Base-by-base conservation (phyloP, 495 filamentous ascomycete genomes). In the Hypoxylon rickii region DNA sequence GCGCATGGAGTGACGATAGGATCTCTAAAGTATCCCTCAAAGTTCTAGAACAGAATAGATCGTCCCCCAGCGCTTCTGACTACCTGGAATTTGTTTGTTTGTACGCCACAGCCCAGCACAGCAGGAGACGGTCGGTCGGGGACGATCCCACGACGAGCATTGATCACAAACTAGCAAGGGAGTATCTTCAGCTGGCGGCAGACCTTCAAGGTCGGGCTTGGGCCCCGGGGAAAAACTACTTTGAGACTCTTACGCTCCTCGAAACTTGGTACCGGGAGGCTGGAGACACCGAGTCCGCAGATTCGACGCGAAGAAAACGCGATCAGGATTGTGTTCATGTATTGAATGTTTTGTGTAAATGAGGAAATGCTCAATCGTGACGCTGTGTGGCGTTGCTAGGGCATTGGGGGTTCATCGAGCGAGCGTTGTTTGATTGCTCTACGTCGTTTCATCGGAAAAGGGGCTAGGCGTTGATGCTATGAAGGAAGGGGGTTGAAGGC, bases 181-280 rank as follows among this genome's bases (percentile, higher is more conserved):
- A 66, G 16, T 66, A 66, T 16, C 33, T 68, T 7, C 52, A 58
- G 15, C 42, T 47, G 22, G 66, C 66, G 0, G 50, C 42, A 11
- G 63, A 66, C 19, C 58, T 68, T 13, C 66, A 68, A 48, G 44
- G 32, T 16, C 37, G 49, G 10, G 63, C 66, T 3, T 68, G 66
- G 66, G 41, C 51, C n/a, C 51, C 56, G 1, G 66, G 66, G 1
- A 66, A 66, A 50, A 68, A 68, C 7, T 68, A 66, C 40, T 68
- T 66, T 36, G 66, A 68, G 46, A 64, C 66, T 1, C 7, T 66
- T 15, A 55, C 47, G 15, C 51, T 64, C 19, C 63, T 68, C 40
- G 66, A 66, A 47, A 15, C 29, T 13, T 68, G 66, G 66, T 59
- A 66, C 18, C 52, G 42, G 16, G 66, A 68, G 31, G 66, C 63